Conservation (phyloP, 257 asterid species). For the Apocynum venetum region DNA sequence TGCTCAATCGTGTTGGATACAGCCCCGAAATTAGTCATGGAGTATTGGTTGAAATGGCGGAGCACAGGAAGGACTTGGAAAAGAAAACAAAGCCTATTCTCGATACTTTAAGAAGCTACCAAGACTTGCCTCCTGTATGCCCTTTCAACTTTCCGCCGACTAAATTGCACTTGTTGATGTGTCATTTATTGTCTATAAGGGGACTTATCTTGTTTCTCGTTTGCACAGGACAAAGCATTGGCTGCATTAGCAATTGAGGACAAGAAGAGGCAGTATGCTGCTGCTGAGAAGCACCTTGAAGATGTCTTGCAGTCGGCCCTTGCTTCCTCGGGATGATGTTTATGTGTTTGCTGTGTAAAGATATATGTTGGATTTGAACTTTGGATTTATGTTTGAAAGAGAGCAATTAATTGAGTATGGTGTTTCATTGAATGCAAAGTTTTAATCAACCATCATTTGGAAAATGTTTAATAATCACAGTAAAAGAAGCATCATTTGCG, state of each 20-base stretch:
- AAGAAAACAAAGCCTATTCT: slow-evolving; percentile 91
- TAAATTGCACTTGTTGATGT: not conserved
- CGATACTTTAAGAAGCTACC: slow-evolving; percentile 97
- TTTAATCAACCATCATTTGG: too few relatives aligned
- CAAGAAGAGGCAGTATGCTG: slow-evolving; percentile 86
- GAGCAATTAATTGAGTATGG: not conserved
- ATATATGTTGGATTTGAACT: not conserved
- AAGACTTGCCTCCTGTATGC: slow-evolving; percentile 92
- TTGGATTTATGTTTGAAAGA: not conserved
- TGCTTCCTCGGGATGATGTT: slow-evolving; percentile 56
- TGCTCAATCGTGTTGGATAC: slow-evolving; percentile 92
- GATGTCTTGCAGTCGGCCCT: slow-evolving; percentile 97
- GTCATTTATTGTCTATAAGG: slow-evolving; percentile 6
- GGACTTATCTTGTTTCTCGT: slow-evolving; percentile 4
- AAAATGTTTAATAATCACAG: too few relatives aligned
- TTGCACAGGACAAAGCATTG: slow-evolving; percentile 84
- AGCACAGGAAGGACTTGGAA: slow-evolving; percentile 88
- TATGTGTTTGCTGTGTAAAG: not conserved
- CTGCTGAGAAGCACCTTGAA: slow-evolving; percentile 96
- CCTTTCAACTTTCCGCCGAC: not conserved
- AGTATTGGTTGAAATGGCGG: slow-evolving; percentile 95
- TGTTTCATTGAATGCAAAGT: not conserved
- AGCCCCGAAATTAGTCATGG: slow-evolving; percentile 93
- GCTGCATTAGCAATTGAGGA: slow-evolving; percentile 96
- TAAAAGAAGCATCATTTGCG: too few relatives aligned